phyloP scores from a whole-genome alignment of 352 stramenopile species.

The Globisporangium okanoganense region DNA sequence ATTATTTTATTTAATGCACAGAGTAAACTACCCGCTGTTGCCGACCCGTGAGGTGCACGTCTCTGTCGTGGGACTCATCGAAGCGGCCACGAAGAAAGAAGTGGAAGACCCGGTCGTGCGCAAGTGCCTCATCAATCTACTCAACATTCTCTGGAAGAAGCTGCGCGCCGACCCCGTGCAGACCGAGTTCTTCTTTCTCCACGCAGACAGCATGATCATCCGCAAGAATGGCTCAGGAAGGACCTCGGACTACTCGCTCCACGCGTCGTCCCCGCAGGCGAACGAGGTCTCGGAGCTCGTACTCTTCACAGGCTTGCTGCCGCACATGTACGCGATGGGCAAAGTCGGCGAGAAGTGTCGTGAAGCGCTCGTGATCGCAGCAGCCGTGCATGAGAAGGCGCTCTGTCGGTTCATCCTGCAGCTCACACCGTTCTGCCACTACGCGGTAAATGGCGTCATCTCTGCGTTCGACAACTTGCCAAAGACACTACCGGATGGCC shows the following conservation, averaged over 20 bases:
- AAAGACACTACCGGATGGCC: slow-evolving; percentile 46
- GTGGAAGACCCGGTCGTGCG: slow-evolving; percentile 80
- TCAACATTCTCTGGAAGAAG: slow-evolving; percentile 87
- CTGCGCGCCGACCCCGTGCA: slow-evolving; percentile 78
- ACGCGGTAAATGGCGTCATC: slow-evolving; percentile 82
- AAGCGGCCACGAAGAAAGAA: slow-evolving; percentile 72
- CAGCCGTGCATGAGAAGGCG: slow-evolving; percentile 65
- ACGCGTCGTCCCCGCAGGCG: slow-evolving; percentile 17
- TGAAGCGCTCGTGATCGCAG: slow-evolving; percentile 78
- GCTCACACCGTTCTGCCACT: slow-evolving; percentile 86
- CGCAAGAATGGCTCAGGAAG: slow-evolving; percentile 25
- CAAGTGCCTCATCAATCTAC: slow-evolving; percentile 78
- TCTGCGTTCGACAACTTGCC: slow-evolving; percentile 74
- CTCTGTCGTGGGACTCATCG: slow-evolving; percentile 75
- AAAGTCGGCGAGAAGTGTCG: slow-evolving; percentile 83
- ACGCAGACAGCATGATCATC: slow-evolving; percentile 56
- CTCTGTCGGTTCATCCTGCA: slow-evolving; percentile 81
- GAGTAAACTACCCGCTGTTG: slow-evolving; percentile 80
- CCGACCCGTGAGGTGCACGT: slow-evolving; percentile 79
- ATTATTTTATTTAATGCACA: too few species aligned
- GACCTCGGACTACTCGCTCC: slow-evolving; percentile 22
- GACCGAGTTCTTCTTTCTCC: slow-evolving; percentile 86
- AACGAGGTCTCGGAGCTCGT: slow-evolving; percentile 73
- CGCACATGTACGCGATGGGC: slow-evolving; percentile 80
- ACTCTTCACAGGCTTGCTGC: slow-evolving; percentile 76